Evolutionary conservation across 148 eudicot genomes (phyloP), one percentile per base, ranked within the genome.

Genomic region (Persicaria maculosa): DNA sequence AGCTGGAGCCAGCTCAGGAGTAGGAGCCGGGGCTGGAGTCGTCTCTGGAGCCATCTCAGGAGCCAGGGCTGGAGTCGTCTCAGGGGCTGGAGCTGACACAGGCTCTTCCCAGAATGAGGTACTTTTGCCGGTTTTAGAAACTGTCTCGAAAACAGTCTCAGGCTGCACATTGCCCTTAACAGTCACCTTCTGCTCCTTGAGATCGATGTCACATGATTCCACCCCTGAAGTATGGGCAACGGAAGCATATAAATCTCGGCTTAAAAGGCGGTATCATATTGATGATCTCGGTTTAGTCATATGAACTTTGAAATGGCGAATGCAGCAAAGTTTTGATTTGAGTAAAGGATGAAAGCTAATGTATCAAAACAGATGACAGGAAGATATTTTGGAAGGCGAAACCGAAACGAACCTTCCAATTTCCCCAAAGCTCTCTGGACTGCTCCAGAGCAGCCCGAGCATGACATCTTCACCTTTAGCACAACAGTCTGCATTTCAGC

Each of bases 121-220:
- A 36, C 19, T 48, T 52, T 71, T 71, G 8, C 73, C 73, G 1
- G 73, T 71, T 71, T 71, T 71, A 47, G 73, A 46, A 71, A 71
- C 73, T 4, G 73, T 71, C 40, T 71, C 52, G 4, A 71, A 48
- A 47, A 71, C 43, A 0, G 73, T 7, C 16, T 71, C 36, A 9
- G 73, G 73, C 52, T 46, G 31, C 31, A 71, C 52, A 71, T 71
- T 46, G 31, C 53, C 53, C 5, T 1, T 71, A 0, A 71, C 73
- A 0, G 53, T 71, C 53, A 71, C 73, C 73, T 71, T 71, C 20
- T 71, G 73, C 54, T 71, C 73, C 53, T 71, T 71, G 15, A 71
- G 54, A 47, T 71, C 46, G 4, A 71, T 52, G 14, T 71, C 73
- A 71, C 17, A 71, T 4, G 73, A 71, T 17, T 71, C 73, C 7